Evolutionary conservation across 2,329 filamentous ascomycete genomes (phyloP), one percentile per base, ranked within the genome.

Genomic region (Alternaria sp.): DNA sequence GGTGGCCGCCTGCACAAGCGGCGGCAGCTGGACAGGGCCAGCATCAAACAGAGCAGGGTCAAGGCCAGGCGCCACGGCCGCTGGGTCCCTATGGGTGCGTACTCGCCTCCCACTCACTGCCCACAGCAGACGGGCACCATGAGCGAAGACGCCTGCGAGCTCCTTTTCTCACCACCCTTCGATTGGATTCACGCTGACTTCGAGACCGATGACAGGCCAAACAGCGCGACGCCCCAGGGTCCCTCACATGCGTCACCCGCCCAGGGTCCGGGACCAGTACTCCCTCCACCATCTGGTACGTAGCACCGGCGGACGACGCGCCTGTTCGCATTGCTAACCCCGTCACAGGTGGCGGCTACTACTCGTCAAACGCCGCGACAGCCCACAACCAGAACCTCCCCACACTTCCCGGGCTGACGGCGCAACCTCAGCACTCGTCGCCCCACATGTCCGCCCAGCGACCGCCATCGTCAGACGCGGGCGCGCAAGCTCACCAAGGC

Each of bases 1-100:
- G 75, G 65, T 81, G 79, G 79, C 77, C 77, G 57, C 74, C 75
- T 66, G 67, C 83, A 47, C 86, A 87, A 68, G 79, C 82, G 58
- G 75, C 81, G 50, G 74, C 75, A 59, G 81, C 85, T 30, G 85
- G 86, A 61, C 78, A 85, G 47, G 81, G 83, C 6, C 67, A 69
- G 46, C 69, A 80, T 57, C 77, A 78, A 73, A 70, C 75, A 60
- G 77, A 80, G 25, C 75, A 78, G 63, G 67, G 53, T 40, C 77
- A 77, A 65, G 71, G 69, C 30, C 78, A 79, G 62, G 66, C 69
- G 23, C 69, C 75, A 55, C 76, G 79, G 40, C 69, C 78, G 23
- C 66, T 80, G 44, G 77, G 76, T 52, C 62, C 74, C 26, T 81
- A 77, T 67, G 77, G 76, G 79, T 81, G 65, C 45, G 78, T 75